Conservation (phyloP, 345 rosid genomes). For the Crucihimalaya himalaica region DNA sequence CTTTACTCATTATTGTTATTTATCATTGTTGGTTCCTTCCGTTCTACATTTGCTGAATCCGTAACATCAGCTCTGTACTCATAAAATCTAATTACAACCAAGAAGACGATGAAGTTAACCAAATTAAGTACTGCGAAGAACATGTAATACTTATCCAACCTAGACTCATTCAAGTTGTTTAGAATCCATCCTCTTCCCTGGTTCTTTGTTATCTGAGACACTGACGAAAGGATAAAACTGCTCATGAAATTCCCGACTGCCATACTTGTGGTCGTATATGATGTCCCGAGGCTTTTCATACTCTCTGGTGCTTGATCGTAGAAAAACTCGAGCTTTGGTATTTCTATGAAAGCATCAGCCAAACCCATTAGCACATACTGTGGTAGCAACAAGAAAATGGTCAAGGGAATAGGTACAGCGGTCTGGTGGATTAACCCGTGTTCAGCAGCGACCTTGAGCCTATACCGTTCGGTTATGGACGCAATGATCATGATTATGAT, state of each 20-base stretch:
- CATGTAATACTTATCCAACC: constrained; percentile 70
- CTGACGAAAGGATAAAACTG: constrained; percentile 65
- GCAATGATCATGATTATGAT: constrained; percentile 65
- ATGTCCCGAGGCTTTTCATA: constrained; percentile 94
- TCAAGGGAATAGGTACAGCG: constrained; percentile 50
- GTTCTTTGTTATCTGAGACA: constrained; percentile 52
- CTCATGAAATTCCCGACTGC: constrained; percentile 79
- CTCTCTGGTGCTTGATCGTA: constrained; percentile 92
- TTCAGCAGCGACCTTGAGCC: constrained; percentile 57
- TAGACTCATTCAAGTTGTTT: constrained; percentile 74
- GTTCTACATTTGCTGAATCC: constrained; percentile 52
- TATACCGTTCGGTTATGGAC: constrained; percentile 52
- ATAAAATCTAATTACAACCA: constrained; percentile 56
- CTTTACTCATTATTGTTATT: background rate
- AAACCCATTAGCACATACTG: constrained; percentile 79
- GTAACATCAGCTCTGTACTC: constrained; percentile 53
- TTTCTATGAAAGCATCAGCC: constrained; percentile 78
- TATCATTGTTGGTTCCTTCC: constrained; percentile 48
- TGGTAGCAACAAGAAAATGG: constrained; percentile 72
- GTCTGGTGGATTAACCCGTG: constrained; percentile 56
- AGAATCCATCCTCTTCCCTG: constrained; percentile 66
- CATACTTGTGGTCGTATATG: constrained; percentile 52
- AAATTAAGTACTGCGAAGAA: constrained; percentile 62
- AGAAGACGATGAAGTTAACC: constrained; percentile 62
- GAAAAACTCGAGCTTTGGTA: constrained; percentile 82